Evolutionary conservation across 1,139 yeast genomes (phyloP), one percentile per base, ranked within the genome.

Genomic region (Suhomyces choctaworum): DNA sequence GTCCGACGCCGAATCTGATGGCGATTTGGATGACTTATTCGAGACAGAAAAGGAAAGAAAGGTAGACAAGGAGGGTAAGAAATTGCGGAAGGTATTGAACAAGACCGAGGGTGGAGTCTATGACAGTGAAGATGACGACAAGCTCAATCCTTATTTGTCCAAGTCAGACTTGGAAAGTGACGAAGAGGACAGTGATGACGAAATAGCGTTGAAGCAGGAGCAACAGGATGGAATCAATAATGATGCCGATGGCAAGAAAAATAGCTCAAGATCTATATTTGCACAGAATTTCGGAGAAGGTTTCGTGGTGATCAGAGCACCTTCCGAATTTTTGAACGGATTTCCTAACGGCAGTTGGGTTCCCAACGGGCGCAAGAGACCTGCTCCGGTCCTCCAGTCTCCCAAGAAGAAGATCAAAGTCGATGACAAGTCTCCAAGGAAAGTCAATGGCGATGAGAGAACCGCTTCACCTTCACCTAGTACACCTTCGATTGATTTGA

Each of bases 51-150:
- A 67, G 48, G 56, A 70, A n/a, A 76, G 85, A 52, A 84, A 84
- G 54, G 87, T 89, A 32, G 96, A 90, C 60, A 89, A 87, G 56
- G 96, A 88, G 58, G 97, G 97, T 44, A 82, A 82, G 52, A 83
- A 84, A 52, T 76, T 92, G 45, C 78, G 89, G 50, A 85, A 86
- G 58, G 90, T 92, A 3, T 72, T 92, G 52, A 80, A 85, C 46
- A 83, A 88, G 49, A 79, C 94, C 30, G 98, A 92, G 58, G 82
- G 89, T 61, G 95, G 89, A 25, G 83, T 86, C 41, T 92, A 92
- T 59, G 97, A 92, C 39, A 80, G 92, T 35, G 96, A 89, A 47
- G 95, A 86, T 46, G 95, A 88, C 34, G 68, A 63, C 29, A 51
- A 60, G 12, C 68, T 71, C 26, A 87, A 88, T 54, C 97, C 97